Base-by-base conservation (phyloP, 352 stramenopile genomes). In the Phytophthora syringae region DNA sequence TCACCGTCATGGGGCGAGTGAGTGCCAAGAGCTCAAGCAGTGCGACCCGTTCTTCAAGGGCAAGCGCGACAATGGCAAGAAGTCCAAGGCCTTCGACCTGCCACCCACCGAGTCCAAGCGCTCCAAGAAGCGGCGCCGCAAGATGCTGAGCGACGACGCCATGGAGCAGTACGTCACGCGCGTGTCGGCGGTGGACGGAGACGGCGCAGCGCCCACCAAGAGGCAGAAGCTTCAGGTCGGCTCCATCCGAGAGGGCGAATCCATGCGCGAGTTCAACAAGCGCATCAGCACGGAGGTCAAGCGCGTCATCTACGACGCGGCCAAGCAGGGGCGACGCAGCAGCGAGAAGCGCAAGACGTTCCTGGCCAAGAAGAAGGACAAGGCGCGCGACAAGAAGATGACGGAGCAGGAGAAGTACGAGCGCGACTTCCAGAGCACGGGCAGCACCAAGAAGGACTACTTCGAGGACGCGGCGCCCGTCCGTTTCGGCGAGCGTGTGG, bases 41-140 rank as follows among this genome's bases (percentile, higher is more conserved):
- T 92, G 83, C 74, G 87, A 95, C 54, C 87, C 87, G 62, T 93
- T 93, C 77, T 95, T 93, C 67, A 93, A 93, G 68, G 87, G 84
- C 27, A 88, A 82, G 65, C 80, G 84, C 40, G 74, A 85, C 16
- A 85, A 79, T 63, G 85, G 83, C 37, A 90, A 90, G 70, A 91
- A 92, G 63, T 54, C 69, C 4, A 87, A 86, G 74, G 72, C 79
- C 40, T 88, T 80, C 36, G 83, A 95, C 55, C 69, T 92, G 40
- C 68, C 86, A 27, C 84, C 86, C 9, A 89, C 75, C 7, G 49
- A 88, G 62, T 93, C 85, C 36, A 91, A 92, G 68, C 74, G 77
- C 47, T 86, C 82, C 25, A 95, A 93, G 77, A 95, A 93, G 72
- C 84, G 80, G n/a, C 66, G 86, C 52, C 82, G 82, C 54, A 88